Percentiles rank a stretch among this genome's conserved stretches.
Evolutionary conservation across 495 filamentous ascomycete species (phyloP).

Genomic region (Alectoria sarmentosa): DNA sequence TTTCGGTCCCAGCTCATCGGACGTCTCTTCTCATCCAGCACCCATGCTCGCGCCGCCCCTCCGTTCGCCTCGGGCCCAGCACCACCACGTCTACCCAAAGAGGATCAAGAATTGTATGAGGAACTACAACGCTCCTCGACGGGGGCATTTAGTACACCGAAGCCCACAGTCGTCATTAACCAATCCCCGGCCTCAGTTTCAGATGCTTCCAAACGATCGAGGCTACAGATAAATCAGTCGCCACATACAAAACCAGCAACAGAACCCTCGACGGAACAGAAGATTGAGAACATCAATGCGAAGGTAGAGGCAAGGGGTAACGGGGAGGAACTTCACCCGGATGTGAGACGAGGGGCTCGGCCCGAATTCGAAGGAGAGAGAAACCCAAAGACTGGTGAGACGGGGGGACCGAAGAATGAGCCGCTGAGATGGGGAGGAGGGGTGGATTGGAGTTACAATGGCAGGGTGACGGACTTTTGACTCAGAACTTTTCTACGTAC

Average conservation of each 20-base stretch:
- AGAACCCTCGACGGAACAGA: slow-evolving; percentile 23
- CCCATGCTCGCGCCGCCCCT: slow-evolving; percentile 30
- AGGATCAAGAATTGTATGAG: slow-evolving; percentile 91
- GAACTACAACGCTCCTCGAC: slow-evolving; percentile 66
- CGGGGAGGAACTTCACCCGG: slow-evolving; percentile 60
- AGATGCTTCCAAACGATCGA: slow-evolving; percentile 1
- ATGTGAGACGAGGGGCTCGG: slow-evolving; percentile 61
- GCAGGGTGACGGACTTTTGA: slow-evolving; percentile 91
- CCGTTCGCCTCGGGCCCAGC: slow-evolving; percentile 49
- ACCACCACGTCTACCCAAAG: slow-evolving; percentile 75
- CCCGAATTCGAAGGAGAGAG: slow-evolving; percentile 92
- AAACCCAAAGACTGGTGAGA: slow-evolving; percentile 94
- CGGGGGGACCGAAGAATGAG: slow-evolving; percentile 97
- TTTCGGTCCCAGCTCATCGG: slow-evolving; percentile 22
- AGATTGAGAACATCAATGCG: slow-evolving; percentile 26
- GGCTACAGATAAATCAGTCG: slow-evolving; percentile 33
- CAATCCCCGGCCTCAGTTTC: slow-evolving; percentile 36
- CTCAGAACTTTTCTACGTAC: not conserved
- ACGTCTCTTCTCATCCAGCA: slow-evolving; percentile 27
- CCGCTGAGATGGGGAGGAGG: slow-evolving; percentile 75
- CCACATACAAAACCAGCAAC: slow-evolving; percentile 26
- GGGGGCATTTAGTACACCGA: slow-evolving; percentile 65
- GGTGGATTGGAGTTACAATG: slow-evolving; percentile 95
- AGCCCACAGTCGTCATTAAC: slow-evolving; percentile 35
- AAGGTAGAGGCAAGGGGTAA: slow-evolving; percentile 44